phyloP scores from a whole-genome alignment of 2,329 filamentous ascomycete species.

The Aureobasidium uvarum region DNA sequence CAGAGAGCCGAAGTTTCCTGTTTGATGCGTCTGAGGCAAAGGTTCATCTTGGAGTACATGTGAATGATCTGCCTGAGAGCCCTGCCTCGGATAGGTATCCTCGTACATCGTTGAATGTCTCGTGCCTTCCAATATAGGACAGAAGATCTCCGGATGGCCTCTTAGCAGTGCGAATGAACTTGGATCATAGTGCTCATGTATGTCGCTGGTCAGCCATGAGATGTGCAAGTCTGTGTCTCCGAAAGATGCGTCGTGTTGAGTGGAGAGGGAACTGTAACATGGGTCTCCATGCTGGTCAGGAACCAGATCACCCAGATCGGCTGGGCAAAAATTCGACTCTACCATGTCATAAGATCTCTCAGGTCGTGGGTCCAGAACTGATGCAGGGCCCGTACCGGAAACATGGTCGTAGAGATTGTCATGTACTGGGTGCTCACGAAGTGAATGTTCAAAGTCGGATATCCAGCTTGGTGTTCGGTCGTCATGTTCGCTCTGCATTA shows the following conservation, averaged over 20 bases:
- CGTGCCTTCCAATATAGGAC: neutral
- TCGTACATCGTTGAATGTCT: neutral
- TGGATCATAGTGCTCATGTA: neutral
- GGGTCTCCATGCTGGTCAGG: neutral
- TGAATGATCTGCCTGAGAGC: neutral
- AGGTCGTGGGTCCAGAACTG: neutral
- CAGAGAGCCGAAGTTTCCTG: too few relatives aligned
- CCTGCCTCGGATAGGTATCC: neutral
- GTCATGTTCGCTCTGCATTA: neutral
- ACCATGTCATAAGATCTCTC: neutral
- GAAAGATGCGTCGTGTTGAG: neutral
- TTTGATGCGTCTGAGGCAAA: too few relatives aligned
- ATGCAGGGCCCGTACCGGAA: neutral
- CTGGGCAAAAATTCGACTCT: neutral
- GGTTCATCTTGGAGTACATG: neutral
- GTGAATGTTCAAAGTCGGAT: neutral
- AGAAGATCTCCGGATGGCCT: neutral
- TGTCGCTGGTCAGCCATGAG: neutral
- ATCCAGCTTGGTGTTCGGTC: neutral
- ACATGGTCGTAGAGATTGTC: neutral
- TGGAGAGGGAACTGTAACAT: neutral
- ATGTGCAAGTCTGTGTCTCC: neutral
- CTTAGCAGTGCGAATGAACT: neutral
- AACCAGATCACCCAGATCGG: neutral
- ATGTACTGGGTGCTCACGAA: neutral